phyloP scores from a whole-genome alignment of 176 grass and related monocot genomes.

The Elymus sibiricus region DNA sequence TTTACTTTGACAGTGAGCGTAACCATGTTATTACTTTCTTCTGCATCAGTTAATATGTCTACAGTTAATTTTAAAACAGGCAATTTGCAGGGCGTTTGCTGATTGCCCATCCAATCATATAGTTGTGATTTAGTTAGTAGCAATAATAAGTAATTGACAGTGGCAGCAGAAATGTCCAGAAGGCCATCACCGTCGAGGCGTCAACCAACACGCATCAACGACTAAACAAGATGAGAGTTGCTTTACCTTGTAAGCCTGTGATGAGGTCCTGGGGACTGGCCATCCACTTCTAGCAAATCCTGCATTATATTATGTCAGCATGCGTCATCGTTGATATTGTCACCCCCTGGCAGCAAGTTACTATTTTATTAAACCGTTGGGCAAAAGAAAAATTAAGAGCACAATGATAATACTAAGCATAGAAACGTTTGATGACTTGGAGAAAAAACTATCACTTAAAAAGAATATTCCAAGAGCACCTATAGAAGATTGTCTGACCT shows the following conservation, averaged over 20 bases:
- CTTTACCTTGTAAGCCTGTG: constrained; percentile 20
- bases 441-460: neutral
- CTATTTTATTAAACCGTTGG: neutral
- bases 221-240: constrained; percentile 22
- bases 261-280: constrained; percentile 29
- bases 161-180: constrained; percentile 24
- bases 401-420: neutral
- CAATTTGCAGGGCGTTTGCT: neutral
- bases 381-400: neutral
- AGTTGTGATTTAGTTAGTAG: neutral
- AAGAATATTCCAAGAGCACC: neutral
- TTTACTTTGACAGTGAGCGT: neutral
- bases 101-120: neutral
- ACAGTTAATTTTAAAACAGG: neutral
- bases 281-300: constrained; percentile 31
- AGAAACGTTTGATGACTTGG: neutral
- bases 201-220: neutral
- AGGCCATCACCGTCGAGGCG: neutral
- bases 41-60: neutral
- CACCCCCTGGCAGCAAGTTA: constrained; percentile 1
- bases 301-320: constrained; percentile 19
- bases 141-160: neutral
- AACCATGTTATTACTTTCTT: neutral
- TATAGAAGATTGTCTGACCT: neutral
- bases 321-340: constrained; percentile 6